Percentiles rank a stretch among this genome's conserved stretches.
These are phyloP conservation scores for Bipolaris victoriae DNA, from an alignment of 2,329 filamentous ascomycete genomes.

Conservation along the genomic window DNA sequence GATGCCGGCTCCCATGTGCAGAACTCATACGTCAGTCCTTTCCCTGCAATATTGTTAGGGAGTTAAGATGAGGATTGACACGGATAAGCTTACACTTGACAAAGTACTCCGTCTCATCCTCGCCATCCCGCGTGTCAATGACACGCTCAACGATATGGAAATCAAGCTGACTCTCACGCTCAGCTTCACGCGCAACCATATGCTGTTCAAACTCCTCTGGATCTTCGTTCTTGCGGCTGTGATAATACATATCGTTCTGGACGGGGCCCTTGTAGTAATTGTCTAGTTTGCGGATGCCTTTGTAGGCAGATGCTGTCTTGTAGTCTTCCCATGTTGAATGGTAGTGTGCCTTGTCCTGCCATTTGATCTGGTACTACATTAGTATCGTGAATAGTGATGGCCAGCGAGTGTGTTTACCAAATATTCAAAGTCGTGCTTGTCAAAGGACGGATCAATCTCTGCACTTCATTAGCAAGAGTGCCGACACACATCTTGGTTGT, in stretches of 20 bases:
- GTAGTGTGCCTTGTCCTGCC: slow-evolving; percentile 93
- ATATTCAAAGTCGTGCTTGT: slow-evolving; percentile 84
- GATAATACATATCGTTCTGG: slow-evolving; percentile 76
- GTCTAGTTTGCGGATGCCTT: slow-evolving; percentile 86
- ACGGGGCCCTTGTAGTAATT: slow-evolving; percentile 92
- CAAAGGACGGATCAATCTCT: slow-evolving; percentile 45
- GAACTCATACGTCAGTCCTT: slow-evolving; percentile 87
- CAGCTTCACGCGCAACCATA: slow-evolving; percentile 91
- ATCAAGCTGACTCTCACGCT: slow-evolving; percentile 85
- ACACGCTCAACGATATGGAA: slow-evolving; percentile 93
- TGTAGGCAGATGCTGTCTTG: slow-evolving; percentile 74
- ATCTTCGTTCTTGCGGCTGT: slow-evolving; percentile 62
- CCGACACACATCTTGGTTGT: not conserved
- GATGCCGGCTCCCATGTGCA: slow-evolving; percentile 90
- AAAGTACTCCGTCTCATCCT: slow-evolving; percentile 83
- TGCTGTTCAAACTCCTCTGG: slow-evolving; percentile 90
- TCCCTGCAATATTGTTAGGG: slow-evolving; percentile 58
- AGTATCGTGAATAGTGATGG: slow-evolving; percentile 6
- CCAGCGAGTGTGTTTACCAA: slow-evolving; percentile 53
- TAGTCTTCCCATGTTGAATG: slow-evolving; percentile 95
- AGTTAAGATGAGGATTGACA: slow-evolving; percentile 15
- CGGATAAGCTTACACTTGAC: slow-evolving; percentile 75
- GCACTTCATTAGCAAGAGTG: slow-evolving; percentile 25
- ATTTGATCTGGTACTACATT: slow-evolving; percentile 73
- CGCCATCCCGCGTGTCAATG: slow-evolving; percentile 80